phyloP scores from a whole-genome alignment of 352 stramenopile genomes.

The Globisporangium ultimum region DNA sequence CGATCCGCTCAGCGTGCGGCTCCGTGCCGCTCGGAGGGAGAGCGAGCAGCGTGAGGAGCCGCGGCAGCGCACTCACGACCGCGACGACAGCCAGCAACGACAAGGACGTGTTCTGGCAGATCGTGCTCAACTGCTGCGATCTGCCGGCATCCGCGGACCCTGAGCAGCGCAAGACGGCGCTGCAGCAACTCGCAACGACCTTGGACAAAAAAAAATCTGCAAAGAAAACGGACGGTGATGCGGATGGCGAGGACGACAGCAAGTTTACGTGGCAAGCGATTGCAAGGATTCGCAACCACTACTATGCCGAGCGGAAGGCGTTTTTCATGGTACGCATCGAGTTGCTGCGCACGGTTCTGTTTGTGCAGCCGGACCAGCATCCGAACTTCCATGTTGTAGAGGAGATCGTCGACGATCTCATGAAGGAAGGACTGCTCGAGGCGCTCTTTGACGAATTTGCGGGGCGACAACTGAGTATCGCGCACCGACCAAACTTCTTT shows the following conservation, averaged over 20 bases:
- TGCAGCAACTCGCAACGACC: constrained; percentile 13
- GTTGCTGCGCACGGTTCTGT: constrained; percentile 38
- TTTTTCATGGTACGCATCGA: constrained; percentile 61
- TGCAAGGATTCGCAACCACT: constrained; percentile 21
- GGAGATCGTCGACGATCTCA: constrained; percentile 41
- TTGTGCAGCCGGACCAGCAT: constrained; percentile 23
- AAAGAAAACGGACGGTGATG: neutral
- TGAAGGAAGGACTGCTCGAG: constrained; percentile 54
- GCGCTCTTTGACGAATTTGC: constrained; percentile 55
- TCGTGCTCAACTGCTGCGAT: constrained; percentile 27
- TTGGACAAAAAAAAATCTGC: constrained; percentile 1
- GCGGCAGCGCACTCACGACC: constrained; percentile 2
- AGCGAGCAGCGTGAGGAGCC: constrained; percentile 1
- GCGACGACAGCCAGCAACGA: neutral
- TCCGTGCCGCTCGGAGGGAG: constrained; percentile 49
- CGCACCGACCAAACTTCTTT: constrained; percentile 30
- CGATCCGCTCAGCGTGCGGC: constrained; percentile 44
- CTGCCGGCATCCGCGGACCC: constrained; percentile 24
- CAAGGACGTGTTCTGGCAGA: constrained; percentile 20
- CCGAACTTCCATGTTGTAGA: constrained; percentile 26
- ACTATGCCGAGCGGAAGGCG: constrained; percentile 34
- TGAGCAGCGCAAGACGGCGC: constrained; percentile 23
- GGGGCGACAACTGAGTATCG: constrained; percentile 27
- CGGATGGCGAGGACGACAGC: constrained; percentile 4
- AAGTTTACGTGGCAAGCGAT: constrained; percentile 21